Conservation (phyloP, 345 rosid genomes). For the Gossypium mustelinum region DNA sequence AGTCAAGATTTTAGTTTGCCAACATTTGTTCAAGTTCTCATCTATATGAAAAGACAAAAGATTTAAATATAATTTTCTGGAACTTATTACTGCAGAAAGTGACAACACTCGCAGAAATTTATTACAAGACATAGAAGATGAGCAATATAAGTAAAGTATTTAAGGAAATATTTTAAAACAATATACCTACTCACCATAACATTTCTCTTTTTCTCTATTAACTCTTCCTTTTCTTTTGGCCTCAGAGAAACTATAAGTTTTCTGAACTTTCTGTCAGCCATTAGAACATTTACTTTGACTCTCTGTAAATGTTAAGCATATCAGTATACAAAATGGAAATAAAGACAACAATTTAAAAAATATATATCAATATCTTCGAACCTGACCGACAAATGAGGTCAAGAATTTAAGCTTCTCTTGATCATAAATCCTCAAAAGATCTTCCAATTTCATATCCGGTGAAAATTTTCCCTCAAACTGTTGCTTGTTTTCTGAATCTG, state of each 20-base stretch:
- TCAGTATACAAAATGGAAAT: not conserved
- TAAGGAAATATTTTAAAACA: conserved; percentile 6
- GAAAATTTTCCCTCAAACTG: conserved; percentile 40
- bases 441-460: conserved; percentile 72
- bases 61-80: not conserved
- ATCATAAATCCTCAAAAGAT: conserved; percentile 77
- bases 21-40: not conserved
- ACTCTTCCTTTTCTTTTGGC: conserved; percentile 73
- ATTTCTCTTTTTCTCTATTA: conserved; percentile 63
- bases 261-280: conserved; percentile 58
- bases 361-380: conserved; percentile 27
- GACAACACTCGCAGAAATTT: not conserved
- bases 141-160: not conserved
- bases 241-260: conserved; percentile 78
- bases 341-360: not conserved
- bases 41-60: not conserved
- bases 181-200: conserved; percentile 58
- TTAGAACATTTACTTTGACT: conserved; percentile 52
- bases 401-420: conserved; percentile 79
- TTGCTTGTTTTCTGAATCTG: conserved; percentile 31
- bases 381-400: conserved; percentile 89
- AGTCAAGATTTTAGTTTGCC: not conserved
- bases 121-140: not conserved
- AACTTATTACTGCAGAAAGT: conserved; percentile 1
- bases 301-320: conserved; percentile 44